A percentile compares a stretch with the other conserved stretches of the same genome.
phyloP scores from a whole-genome alignment of 2,329 filamentous ascomycete genomes.

The Xylariaceae sp. region DNA sequence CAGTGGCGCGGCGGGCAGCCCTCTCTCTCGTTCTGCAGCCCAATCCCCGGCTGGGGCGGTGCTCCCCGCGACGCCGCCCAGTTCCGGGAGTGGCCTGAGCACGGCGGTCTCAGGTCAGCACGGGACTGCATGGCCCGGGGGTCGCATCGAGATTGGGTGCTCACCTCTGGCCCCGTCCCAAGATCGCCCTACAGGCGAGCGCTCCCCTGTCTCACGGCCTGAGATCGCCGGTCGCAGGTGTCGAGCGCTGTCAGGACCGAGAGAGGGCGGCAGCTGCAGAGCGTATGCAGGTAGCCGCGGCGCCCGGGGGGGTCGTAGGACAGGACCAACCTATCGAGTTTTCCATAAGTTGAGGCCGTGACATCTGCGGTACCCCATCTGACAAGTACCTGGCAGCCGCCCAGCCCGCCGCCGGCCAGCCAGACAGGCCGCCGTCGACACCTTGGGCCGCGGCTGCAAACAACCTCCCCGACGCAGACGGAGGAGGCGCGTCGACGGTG shows the following conservation, averaged over 20 bases:
- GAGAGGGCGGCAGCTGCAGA: too few species aligned
- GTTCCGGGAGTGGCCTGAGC: too few species aligned
- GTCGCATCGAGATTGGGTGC: conserved; percentile 15
- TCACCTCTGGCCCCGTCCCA: conserved; percentile 1
- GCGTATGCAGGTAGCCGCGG: conserved; percentile 11
- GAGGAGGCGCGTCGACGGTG: too few species aligned
- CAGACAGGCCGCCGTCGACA: conserved; percentile 7
- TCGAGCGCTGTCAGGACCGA: too few species aligned
- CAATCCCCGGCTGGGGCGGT: too few species aligned
- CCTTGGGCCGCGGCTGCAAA: conserved; percentile 15
- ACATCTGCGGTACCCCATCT: conserved; percentile 11
- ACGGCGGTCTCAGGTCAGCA: neutral
- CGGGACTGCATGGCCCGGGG: neutral
- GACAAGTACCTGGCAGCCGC: conserved; percentile 9
- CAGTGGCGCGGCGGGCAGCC: too few species aligned
- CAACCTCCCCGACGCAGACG: conserved; percentile 11
- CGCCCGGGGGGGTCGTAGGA: conserved; percentile 1
- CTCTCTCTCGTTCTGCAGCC: too few species aligned
- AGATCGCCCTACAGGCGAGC: too few species aligned
- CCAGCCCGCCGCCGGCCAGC: neutral
- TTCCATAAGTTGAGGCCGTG: conserved; percentile 5
- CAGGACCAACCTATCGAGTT: neutral
- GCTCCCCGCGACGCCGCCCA: too few species aligned
- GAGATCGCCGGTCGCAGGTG: too few species aligned
- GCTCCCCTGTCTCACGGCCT: conserved; percentile 4